These are phyloP conservation scores for Alternaria viburni DNA, from an alignment of 2,329 filamentous ascomycete species.

Conservation along the genomic window DNA sequence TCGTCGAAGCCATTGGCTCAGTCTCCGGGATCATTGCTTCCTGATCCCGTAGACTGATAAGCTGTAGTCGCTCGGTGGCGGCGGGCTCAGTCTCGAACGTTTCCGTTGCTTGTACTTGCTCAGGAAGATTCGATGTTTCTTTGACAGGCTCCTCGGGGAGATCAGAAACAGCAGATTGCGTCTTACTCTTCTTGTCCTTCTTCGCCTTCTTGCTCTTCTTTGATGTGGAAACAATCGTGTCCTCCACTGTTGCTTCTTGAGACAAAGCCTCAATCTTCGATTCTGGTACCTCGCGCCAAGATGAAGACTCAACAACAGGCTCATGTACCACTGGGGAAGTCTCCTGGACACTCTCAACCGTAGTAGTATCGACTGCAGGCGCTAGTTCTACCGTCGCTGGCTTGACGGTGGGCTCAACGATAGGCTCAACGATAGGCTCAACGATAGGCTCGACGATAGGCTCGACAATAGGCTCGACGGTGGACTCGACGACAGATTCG, in stretches of 20 bases:
- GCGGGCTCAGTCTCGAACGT: neutral
- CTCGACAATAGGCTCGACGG: neutral
- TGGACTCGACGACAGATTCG: neutral
- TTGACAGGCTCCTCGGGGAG: constrained; percentile 1
- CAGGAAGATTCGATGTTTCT: neutral
- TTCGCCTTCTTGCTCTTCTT: constrained; percentile 37
- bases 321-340: neutral
- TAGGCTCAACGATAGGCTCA: neutral
- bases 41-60: neutral
- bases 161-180: constrained; percentile 17
- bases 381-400: neutral
- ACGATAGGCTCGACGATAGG: neutral
- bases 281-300: neutral
- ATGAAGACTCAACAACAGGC: neutral
- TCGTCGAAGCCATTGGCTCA: neutral
- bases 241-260: constrained; percentile 16
- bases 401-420: neutral
- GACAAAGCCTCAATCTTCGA: constrained; percentile 4
- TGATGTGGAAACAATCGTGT: constrained; percentile 17
- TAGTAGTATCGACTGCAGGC: neutral
- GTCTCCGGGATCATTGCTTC: neutral
- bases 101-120: constrained; percentile 2
- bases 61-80: neutral
- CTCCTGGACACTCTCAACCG: neutral
- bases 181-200: constrained; percentile 39